These are phyloP conservation scores for Didymella sp. DNA, from an alignment of 2,329 filamentous ascomycete species.

Conservation along the genomic window DNA sequence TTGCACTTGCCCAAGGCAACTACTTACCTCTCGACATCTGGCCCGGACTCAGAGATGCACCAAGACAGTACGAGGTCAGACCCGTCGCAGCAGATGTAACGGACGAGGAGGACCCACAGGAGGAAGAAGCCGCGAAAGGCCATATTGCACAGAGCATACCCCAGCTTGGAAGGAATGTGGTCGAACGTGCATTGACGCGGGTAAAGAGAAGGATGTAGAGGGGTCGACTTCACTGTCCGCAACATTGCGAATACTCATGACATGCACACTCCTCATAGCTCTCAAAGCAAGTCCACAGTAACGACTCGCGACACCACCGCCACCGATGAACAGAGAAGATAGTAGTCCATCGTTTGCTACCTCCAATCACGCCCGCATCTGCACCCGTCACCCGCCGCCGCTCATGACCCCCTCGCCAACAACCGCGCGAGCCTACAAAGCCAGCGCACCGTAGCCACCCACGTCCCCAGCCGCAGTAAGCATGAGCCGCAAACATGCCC, in stretches of 20 bases:
- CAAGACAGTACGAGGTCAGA: slow-evolving; percentile 45
- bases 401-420: not conserved
- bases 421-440: not conserved
- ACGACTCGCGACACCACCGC: not conserved
- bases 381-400: not conserved
- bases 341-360: not conserved
- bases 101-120: slow-evolving; percentile 25
- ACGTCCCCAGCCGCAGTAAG: not conserved
- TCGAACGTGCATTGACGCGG: slow-evolving; percentile 45
- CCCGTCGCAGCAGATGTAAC: slow-evolving; percentile 25
- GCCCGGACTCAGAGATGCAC: slow-evolving; percentile 63
- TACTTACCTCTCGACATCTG: slow-evolving; percentile 88
- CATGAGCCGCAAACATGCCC: not conserved
- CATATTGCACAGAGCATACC: slow-evolving; percentile 42
- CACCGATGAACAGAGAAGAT: not conserved
- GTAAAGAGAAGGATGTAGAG: slow-evolving; percentile 47
- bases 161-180: slow-evolving; percentile 44
- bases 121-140: slow-evolving; percentile 21
- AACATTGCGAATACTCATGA: not conserved
- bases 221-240: not conserved
- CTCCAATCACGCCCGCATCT: not conserved
- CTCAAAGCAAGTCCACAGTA: not conserved
- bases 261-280: not conserved
- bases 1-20: slow-evolving; percentile 82
- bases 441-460: not conserved